These are phyloP conservation scores for Xylariomycetidae sp. DNA, from an alignment of 2,329 filamentous ascomycete species.

Conservation along the genomic window DNA sequence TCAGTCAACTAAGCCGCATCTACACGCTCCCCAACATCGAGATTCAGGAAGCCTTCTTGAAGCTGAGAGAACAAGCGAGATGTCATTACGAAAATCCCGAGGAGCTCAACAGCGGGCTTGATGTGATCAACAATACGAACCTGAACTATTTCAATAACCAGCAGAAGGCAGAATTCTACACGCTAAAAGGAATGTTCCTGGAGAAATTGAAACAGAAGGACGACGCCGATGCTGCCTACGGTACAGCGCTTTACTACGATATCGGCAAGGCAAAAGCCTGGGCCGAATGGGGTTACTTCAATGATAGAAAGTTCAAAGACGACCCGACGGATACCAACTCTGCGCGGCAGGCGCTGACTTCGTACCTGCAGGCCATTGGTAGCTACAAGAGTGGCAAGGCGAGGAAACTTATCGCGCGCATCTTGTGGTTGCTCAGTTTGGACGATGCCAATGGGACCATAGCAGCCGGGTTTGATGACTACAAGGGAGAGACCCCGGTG, in stretches of 20 bases:
- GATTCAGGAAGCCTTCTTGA: conserved; percentile 98
- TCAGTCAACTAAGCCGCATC: conserved; percentile 92
- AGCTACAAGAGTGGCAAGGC: conserved; percentile 98
- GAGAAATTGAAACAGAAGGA: conserved; percentile 88
- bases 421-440: conserved; percentile 91
- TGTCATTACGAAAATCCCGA: conserved; percentile 96
- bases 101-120: conserved; percentile 85
- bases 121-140: conserved; percentile 99
- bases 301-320: conserved; percentile 92
- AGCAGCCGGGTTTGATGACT: conserved; percentile 84
- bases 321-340: conserved; percentile 76
- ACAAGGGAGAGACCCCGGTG: conserved; percentile 93
- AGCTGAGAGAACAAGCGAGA: conserved; percentile 96
- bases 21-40: conserved; percentile 99
- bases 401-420: conserved; percentile 84
- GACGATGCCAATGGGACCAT: conserved; percentile 84
- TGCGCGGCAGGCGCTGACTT: conserved; percentile 88
- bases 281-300: conserved; percentile 99
- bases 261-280: conserved; percentile 94
- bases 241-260: conserved; percentile 92
- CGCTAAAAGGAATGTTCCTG: conserved; percentile 97
- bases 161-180: conserved; percentile 99
- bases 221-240: conserved; percentile 90
- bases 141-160: conserved; percentile 95
- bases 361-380: conserved; percentile 91